Evolutionary conservation across 306 rosid genomes (phyloP), one percentile per base, ranked within the genome.

Genomic region (Corylus avellana): DNA sequence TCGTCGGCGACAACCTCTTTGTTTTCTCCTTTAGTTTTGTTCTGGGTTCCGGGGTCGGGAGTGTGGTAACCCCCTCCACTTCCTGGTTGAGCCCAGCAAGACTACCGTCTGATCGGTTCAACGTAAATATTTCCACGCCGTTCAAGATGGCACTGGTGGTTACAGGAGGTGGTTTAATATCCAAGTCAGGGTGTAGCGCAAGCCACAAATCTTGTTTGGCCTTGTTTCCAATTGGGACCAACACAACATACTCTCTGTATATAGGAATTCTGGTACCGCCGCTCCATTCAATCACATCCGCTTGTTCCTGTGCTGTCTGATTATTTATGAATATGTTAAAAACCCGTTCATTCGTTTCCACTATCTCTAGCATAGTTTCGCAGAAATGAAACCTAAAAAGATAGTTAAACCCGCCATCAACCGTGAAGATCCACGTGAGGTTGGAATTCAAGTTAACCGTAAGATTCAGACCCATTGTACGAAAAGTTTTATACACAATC

Each of bases 341-440:
- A 16, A 68, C 10, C 13, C 76, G 50, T 0, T 69, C 4, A 25
- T 37, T 49, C 10, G 0, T 0, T 0, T 0, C 0, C 0, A 18
- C 11, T 3, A 75, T 4, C 22, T 70, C 47, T 0, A 0, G 2
- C 0, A 35, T 58, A 37, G 35, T 1, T 22, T 59, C 79, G 42
- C 85, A 82, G 20, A 82, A 82, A 13, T 82, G 85, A 14, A 82
- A 46, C 48, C 82, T 79, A 16, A 73, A 58, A 37, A 82, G 59
- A 9, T 82, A 82, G 55, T 2, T 7, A 46, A 78, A 78, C 0
- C 18, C 9, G 1, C 66, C 18, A 59, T 82, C 79, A 0, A 82
- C 59, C 0, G 81, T 3, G 59, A 77, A 82, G n/a, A 0, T 32
- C 85, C 85, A 82, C 0, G 81, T 72, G 46, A 82, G 75, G 17